Base-by-base conservation (phyloP, 2,329 filamentous ascomycete genomes). In the Arthrobotrys sinensis region DNA sequence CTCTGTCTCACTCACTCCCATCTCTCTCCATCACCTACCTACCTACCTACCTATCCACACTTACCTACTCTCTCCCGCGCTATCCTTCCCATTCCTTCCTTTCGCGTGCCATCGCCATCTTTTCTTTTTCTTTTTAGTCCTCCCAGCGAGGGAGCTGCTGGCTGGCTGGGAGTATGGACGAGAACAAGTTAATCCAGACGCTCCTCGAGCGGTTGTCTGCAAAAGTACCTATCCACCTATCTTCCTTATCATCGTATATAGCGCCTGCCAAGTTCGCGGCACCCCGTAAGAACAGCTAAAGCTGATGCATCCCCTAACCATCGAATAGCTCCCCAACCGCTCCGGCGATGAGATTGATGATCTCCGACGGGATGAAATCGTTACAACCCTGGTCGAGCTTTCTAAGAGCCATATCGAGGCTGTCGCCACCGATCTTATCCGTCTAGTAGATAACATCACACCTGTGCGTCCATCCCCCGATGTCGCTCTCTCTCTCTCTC, bases 171-270 rank as follows among this genome's bases (percentile, higher is more conserved):
- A 43, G 34, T 12, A 82, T 82, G 81, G 80, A 82, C 75, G 81
- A 82, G 72, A 80, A 76, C 72, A 82, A 81, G 76, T 77, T 82
- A 60, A 81, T 82, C 69, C 80, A 81, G 76, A 82, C 81, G 69
- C 78, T 82, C 65, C 77, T 82, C 60, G 81, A 82, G 80, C 80
- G 81, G 43, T 71, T 82, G 24, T 81, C 80, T 43, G 75, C 80
- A 60, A 80, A 81, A 80, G 81, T 82, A 65, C 46, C 48, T 21
- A 38, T 21, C 62, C 66, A 65, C 34, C 24, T 50, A 36, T 50
- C 21, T 28, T 43, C 7, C 24, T 46, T 28, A 21, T 46, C 32
- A 24, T 10, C 28, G 7, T 16, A 34, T 12, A 19, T 3, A 14
- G 40, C 52, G 36, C 40, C 38, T 50, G 21, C 43, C 45, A 2